Evolutionary conservation across 495 filamentous ascomycete species (phyloP).

Genomic region (Penicillium atrosanguineum): DNA sequence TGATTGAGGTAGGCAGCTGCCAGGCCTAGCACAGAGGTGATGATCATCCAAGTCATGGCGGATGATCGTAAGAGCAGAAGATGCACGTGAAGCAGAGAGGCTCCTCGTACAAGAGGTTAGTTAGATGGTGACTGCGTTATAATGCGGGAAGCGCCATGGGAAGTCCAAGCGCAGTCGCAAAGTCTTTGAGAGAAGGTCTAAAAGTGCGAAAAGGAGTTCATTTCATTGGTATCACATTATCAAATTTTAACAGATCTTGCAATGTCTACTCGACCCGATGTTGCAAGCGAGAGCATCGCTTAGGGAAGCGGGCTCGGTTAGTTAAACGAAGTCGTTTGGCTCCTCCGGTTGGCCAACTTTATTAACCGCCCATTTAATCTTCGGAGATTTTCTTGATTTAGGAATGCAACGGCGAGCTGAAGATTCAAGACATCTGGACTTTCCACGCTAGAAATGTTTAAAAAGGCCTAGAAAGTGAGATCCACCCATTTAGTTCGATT

Average conservation of each 20-base stretch:
- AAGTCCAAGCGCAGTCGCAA: neutral
- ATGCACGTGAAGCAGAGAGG: neutral
- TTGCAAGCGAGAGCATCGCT: neutral
- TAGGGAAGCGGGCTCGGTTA: constrained; percentile 1
- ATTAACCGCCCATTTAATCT: neutral
- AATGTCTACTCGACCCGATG: neutral
- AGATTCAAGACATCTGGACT: neutral
- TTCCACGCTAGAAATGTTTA: neutral
- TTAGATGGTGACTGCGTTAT: neutral
- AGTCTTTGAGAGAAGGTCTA: neutral
- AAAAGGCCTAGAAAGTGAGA: neutral
- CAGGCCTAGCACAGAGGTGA: constrained; percentile 22
- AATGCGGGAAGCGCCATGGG: neutral
- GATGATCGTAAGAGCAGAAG: neutral
- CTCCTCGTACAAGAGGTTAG: neutral
- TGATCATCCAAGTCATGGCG: constrained; percentile 10
- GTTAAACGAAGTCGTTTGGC: neutral
- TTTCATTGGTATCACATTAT: neutral
- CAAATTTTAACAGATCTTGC: neutral
- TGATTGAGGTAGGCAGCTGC: constrained; percentile 46
- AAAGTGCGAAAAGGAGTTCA: neutral
- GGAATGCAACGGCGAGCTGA: constrained; percentile 12
- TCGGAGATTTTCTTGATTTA: neutral
- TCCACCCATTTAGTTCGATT: neutral
- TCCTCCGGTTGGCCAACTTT: neutral